Conservation (phyloP, 495 filamentous ascomycete genomes). For the Arthonia radiata region DNA sequence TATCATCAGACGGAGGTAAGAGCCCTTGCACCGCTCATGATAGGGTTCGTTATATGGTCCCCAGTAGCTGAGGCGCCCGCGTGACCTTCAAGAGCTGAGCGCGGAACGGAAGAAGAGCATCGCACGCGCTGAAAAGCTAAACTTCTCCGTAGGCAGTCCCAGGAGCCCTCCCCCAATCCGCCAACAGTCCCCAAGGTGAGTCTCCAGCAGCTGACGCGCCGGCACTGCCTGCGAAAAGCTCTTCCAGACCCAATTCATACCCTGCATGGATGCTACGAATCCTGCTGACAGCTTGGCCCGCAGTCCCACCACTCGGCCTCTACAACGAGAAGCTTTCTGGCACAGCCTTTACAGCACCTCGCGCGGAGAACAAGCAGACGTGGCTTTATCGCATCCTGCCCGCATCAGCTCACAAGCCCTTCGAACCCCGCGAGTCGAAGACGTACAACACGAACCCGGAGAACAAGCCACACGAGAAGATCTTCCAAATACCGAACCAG, state of each 20-base stretch:
- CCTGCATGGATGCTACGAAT: too few species aligned
- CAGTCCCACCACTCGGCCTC: conserved; percentile 54
- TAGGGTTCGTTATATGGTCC: too few species aligned
- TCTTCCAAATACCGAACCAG: conserved; percentile 58
- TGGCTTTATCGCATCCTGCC: conserved; percentile 91
- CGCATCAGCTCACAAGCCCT: conserved; percentile 55
- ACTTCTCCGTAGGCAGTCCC: conserved; percentile 32
- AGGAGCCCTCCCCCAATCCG: conserved; percentile 36
- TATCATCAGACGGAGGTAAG: too few species aligned
- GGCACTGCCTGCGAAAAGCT: conserved; percentile 5
- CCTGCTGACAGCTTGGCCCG: too few species aligned
- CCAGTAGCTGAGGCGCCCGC: too few species aligned
- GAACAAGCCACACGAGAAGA: conserved; percentile 20
- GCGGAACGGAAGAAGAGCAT: too few species aligned
- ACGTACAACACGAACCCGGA: conserved; percentile 27
- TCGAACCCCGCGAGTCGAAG: conserved; percentile 27
- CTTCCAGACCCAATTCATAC: conserved; percentile 3
- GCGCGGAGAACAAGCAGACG: conserved; percentile 69
- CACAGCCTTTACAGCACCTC: conserved; percentile 76
- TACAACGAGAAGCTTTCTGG: conserved; percentile 89
- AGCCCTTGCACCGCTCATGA: too few species aligned
- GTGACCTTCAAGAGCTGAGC: too few species aligned
- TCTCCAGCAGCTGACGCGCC: too few species aligned
- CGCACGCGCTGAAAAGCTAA: too few species aligned
- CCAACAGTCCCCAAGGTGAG: conserved; percentile 80